Evolutionary conservation across 805 yeast species (phyloP), one percentile per base, ranked within the genome.

Genomic region (Candida awuae): DNA sequence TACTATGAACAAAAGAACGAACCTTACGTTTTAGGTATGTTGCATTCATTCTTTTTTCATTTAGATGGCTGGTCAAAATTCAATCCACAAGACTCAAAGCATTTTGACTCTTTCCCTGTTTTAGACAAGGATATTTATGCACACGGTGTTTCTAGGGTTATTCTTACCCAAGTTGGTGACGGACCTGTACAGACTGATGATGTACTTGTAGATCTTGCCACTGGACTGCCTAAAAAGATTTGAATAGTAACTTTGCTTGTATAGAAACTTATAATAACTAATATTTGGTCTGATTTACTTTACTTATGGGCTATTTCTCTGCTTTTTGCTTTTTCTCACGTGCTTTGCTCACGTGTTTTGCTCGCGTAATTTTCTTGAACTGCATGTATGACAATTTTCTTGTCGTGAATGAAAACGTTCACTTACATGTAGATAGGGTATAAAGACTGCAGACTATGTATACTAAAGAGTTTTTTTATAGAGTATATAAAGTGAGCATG

Each of bases 1-100:
- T 92, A 92, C 66, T 92, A 92, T 58, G 77, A 80, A 56, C 73
- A 72, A 48, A 68, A 77, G 53, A 75, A 90, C 62, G 95, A 87
- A 62, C 51, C 63, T n/a, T 69, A 67, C 45, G 78, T 92, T 6
- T 71, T 90, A 50, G 80, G 87, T 4, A 68, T 84, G 48, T 64
- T 92, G 43, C 66, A 79, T 60, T 66, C 69, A 41, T 69, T 74
- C 47, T 79, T 86, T 54, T 61, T 62, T 35, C 53, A 70, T 35
- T 75, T 81, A 35, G 63, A 67, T 9, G 95, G 95, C 15, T 88
- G 96, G 90, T 18, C 35, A 16, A 51, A 51, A 13, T 34, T 55
- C 49, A 47, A 49, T 53, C 17, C 50, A 32, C 45, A 7, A 26
- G 17, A 29, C 2, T 26, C 47, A 4, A 23, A 25, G 4, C 31